phyloP scores from a whole-genome alignment of 441 rosid genomes.

The Arabidopsis hybrid region DNA sequence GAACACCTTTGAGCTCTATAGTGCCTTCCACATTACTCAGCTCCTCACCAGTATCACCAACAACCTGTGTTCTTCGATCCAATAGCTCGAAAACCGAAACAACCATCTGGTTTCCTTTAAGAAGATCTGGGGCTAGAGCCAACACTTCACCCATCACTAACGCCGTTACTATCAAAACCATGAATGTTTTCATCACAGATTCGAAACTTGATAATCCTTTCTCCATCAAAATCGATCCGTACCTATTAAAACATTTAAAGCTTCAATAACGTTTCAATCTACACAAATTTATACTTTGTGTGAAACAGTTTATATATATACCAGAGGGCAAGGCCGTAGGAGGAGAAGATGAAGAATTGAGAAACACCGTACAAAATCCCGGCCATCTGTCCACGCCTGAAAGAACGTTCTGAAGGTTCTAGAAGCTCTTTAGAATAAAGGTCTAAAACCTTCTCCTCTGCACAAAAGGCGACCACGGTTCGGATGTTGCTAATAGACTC shows the following conservation, averaged over 20 bases:
- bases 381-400: constrained; percentile 86
- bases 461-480: constrained; percentile 93
- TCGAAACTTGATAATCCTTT: constrained; percentile 79
- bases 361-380: constrained; percentile 87
- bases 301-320: not conserved
- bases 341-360: constrained; percentile 96
- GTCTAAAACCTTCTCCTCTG: constrained; percentile 81
- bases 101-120: constrained; percentile 93
- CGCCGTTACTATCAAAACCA: constrained; percentile 93
- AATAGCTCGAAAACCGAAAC: constrained; percentile 84
- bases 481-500: constrained; percentile 91
- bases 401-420: constrained; percentile 75
- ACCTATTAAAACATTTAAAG: constrained; percentile 28
- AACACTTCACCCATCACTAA: constrained; percentile 95
- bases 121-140: constrained; percentile 84
- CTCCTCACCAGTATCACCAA: constrained; percentile 75
- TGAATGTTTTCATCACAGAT: constrained; percentile 88
- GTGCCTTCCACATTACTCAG: constrained; percentile 64
- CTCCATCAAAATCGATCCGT: constrained; percentile 91
- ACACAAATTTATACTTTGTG: not conserved
- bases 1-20: constrained; percentile 71
- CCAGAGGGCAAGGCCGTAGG: constrained; percentile 95
- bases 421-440: constrained; percentile 74
- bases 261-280: not conserved
- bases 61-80: constrained; percentile 69